These are phyloP conservation scores for Pythium sp. DNA, from an alignment of 352 stramenopile genomes.

Conservation along the genomic window DNA sequence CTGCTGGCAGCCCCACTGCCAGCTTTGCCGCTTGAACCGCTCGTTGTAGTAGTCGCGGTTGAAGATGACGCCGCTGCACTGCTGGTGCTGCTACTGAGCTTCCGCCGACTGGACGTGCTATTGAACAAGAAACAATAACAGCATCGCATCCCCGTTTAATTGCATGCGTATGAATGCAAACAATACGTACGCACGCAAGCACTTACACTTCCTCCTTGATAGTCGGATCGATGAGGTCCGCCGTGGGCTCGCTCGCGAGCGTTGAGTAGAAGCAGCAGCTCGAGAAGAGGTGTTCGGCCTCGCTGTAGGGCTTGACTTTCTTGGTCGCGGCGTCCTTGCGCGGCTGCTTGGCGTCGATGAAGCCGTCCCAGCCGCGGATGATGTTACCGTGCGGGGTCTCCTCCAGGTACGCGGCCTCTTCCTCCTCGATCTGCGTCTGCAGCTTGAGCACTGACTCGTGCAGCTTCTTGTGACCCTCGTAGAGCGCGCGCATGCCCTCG, in stretches of 20 bases:
- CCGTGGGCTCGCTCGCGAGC: constrained; percentile 46
- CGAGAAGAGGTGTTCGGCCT: constrained; percentile 79
- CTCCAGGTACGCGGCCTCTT: constrained; percentile 75
- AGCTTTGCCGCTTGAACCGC: background rate
- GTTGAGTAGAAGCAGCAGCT: constrained; percentile 64
- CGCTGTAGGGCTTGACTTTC: constrained; percentile 79
- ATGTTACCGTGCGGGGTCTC: constrained; percentile 87
- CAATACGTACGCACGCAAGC: too few species aligned
- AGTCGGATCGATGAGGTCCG: constrained; percentile 51
- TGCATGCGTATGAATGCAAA: background rate
- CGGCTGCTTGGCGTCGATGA: constrained; percentile 77
- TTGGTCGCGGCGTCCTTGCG: constrained; percentile 75
- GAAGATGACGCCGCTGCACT: constrained; percentile 8
- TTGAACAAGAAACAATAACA: constrained; percentile 3
- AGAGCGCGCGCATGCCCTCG: constrained; percentile 69
- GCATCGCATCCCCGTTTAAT: background rate
- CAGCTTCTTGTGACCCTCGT: constrained; percentile 64
- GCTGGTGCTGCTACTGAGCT: constrained; percentile 29
- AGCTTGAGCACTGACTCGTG: constrained; percentile 71
- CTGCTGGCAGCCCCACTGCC: constrained; percentile 10
- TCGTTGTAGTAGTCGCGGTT: constrained; percentile 12
- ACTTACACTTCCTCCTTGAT: constrained; percentile 9
- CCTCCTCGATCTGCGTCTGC: constrained; percentile 76
- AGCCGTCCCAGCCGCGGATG: constrained; percentile 85
- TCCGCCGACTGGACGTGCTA: constrained; percentile 23